A percentile compares a stretch with the other conserved stretches of the same genome.
These are phyloP conservation scores for Eurotiales sp. DNA, from an alignment of 2,329 filamentous ascomycete species.

Conservation along the genomic window DNA sequence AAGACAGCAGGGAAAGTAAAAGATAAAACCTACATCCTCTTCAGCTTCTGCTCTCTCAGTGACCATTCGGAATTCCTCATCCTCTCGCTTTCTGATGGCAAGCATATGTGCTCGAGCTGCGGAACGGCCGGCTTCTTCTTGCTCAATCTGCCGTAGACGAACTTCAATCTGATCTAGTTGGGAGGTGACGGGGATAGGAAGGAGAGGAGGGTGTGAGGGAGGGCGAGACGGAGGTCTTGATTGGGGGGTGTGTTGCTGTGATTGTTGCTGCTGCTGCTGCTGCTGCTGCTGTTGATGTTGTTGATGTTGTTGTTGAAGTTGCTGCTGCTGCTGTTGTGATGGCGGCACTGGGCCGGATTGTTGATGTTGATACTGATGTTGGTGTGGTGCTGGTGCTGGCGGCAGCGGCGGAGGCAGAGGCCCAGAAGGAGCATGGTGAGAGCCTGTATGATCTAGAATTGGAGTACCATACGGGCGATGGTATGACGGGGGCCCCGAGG, in stretches of 20 bases:
- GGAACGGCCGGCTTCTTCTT: constrained; percentile 38
- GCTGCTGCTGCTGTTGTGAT: constrained; percentile 1
- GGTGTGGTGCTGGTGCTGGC: constrained; percentile 4
- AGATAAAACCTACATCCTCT: constrained; percentile 33
- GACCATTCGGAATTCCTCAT: constrained; percentile 39
- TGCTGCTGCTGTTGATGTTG: constrained; percentile 5
- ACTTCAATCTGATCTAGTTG: constrained; percentile 37
- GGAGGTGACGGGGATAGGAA: constrained; percentile 20
- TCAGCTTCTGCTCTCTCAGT: constrained; percentile 37
- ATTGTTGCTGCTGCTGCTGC: constrained; percentile 6
- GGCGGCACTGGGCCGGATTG: constrained; percentile 3
- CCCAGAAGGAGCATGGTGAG: constrained; percentile 5
- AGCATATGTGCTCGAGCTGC: constrained; percentile 35
- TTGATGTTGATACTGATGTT: constrained; percentile 6
- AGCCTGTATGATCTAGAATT: constrained; percentile 1
- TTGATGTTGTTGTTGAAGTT: constrained; percentile 1
- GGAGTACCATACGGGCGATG: constrained; percentile 14
- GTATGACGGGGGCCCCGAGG: constrained; percentile 28
- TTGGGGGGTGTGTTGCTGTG: constrained; percentile 2
- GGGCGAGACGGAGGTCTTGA: constrained; percentile 29
- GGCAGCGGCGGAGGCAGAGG: constrained; percentile 10
- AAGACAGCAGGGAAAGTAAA: too few relatives aligned
- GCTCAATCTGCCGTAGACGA: constrained; percentile 36
- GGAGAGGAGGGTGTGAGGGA: constrained; percentile 29
- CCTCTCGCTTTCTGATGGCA: constrained; percentile 36